Percentiles rank a stretch among this genome's conserved stretches.
Evolutionary conservation across 768 basidiomycete species (phyloP).

Genomic region (Tricholoma sp.): DNA sequence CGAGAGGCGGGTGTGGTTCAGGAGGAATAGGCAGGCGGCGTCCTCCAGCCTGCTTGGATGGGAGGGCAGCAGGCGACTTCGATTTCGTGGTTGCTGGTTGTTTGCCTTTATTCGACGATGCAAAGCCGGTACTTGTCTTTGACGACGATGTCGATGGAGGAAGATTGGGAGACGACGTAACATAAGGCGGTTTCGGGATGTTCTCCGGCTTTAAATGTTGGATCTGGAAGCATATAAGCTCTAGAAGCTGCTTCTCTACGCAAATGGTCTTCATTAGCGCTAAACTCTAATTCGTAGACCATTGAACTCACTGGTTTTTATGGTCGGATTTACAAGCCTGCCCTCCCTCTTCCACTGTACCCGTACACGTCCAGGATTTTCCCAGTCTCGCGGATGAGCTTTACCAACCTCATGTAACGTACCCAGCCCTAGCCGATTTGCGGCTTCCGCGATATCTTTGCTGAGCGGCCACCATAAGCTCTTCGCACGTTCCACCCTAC

Average conservation of each 20-base stretch:
- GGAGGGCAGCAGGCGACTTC: slow-evolving; percentile 33
- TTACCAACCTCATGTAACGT: slow-evolving; percentile 88
- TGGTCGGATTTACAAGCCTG: slow-evolving; percentile 53
- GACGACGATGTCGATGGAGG: slow-evolving; percentile 24
- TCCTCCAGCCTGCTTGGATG: slow-evolving; percentile 26
- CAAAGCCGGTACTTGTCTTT: slow-evolving; percentile 25
- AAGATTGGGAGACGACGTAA: slow-evolving; percentile 24
- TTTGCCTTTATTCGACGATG: slow-evolving; percentile 44
- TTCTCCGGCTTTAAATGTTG: slow-evolving; percentile 69
- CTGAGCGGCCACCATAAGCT: slow-evolving; percentile 94
- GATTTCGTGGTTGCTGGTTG: slow-evolving; percentile 42
- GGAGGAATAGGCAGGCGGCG: slow-evolving; percentile 69
- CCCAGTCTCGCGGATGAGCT: slow-evolving; percentile 94
- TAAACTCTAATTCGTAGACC: not conserved
- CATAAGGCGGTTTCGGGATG: slow-evolving; percentile 61
- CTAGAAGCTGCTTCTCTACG: slow-evolving; percentile 75
- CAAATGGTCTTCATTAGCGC: not conserved
- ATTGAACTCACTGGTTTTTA: slow-evolving; percentile 65
- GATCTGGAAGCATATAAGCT: slow-evolving; percentile 68
- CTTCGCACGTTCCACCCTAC: slow-evolving; percentile 74
- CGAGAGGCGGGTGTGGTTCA: slow-evolving; percentile 65
- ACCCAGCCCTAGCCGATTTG: slow-evolving; percentile 68
- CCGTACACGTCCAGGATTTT: slow-evolving; percentile 92
- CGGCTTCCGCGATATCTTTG: slow-evolving; percentile 87
- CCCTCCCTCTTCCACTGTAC: slow-evolving; percentile 90